Conservation (phyloP, 805 yeast genomes). For the Lachancea thermotolerans region DNA sequence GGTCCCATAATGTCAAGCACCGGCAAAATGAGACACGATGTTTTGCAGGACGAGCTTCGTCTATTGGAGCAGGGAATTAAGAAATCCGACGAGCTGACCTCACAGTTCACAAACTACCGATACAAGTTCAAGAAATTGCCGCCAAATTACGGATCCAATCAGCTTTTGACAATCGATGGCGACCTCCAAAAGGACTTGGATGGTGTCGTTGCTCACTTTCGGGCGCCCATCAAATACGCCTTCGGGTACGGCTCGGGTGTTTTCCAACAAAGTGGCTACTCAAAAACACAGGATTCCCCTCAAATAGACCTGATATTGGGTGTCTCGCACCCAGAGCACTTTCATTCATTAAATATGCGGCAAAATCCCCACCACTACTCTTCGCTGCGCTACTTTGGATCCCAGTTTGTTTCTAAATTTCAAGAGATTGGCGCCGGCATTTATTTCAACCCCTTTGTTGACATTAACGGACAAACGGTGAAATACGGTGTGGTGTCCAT, state of each 20-base stretch:
- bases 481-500: slow-evolving; percentile 84
- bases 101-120: slow-evolving; percentile 23
- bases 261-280: slow-evolving; percentile 62
- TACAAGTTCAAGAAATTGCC: slow-evolving; percentile 42
- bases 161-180: slow-evolving; percentile 41
- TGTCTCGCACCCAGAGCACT: slow-evolving; percentile 64
- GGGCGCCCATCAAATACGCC: slow-evolving; percentile 69
- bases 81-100: slow-evolving; percentile 20
- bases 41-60: slow-evolving; percentile 10
- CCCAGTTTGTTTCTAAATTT: slow-evolving; percentile 47
- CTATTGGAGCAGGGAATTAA: slow-evolving; percentile 24
- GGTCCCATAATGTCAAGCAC: slow-evolving; percentile 3
- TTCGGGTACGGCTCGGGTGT: slow-evolving; percentile 97
- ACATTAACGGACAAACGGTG: slow-evolving; percentile 50
- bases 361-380: slow-evolving; percentile 77
- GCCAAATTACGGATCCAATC: slow-evolving; percentile 52
- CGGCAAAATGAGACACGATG: not conserved
- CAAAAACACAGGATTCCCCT: slow-evolving; percentile 36
- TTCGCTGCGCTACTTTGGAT: slow-evolving; percentile 51
- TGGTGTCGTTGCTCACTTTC: slow-evolving; percentile 48
- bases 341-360: slow-evolving; percentile 68
- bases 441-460: slow-evolving; percentile 86
- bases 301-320: slow-evolving; percentile 85
- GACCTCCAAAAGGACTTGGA: slow-evolving; percentile 40
- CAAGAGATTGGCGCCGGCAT: slow-evolving; percentile 82